Evolutionary conservation across 1,284 basidiomycete species (phyloP), one percentile per base, ranked within the genome.

Genomic region (Gomphus sp.): DNA sequence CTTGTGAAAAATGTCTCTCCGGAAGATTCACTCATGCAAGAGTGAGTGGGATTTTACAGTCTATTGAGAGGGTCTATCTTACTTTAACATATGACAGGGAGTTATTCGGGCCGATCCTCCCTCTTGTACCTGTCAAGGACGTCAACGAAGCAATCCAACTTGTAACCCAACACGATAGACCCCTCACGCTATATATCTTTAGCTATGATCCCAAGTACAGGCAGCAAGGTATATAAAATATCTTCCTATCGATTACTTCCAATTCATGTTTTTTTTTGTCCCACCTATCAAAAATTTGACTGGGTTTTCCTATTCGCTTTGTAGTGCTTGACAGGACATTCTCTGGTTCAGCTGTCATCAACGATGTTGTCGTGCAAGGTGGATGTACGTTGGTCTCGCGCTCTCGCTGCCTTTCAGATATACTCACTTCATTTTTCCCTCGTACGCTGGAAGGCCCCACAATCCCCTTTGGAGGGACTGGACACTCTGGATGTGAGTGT

Each of bases 401-500:
- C n/a, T n/a, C n/a, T n/a, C n/a, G n/a, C n/a, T n/a, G n/a, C n/a
- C n/a, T n/a, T n/a, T n/a, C n/a, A n/a, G n/a, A n/a, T n/a, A n/a
- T n/a, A 36, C n/a, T 33, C 22, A 49, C 31, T 31, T 16, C 5
- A 25, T 52, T 16, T 58, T n/a, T n/a, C 37, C 48, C 33, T 48
- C 39, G 4, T 56, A 86, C 84, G 76, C 36, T 47, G 41, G 3
- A 56, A 86, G 84, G 76, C 37, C 75, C 80, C 11, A 85, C 82
- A n/a, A 69, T 89, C 49, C 87, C 88, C 1, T 86, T 91, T 60
- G 89, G 88, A 44, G 89, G 88, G 49, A 74, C 81, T 49, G 88
- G 89, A 4, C 74, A 78, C 7, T 89, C 87, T 64, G 87, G 87
- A 68, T 79, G 87, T 87, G 68, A 64, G 84, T 70, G 2, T 16